These are phyloP conservation scores for Draba incana DNA, from an alignment of 345 rosid species.

Conservation along the genomic window DNA sequence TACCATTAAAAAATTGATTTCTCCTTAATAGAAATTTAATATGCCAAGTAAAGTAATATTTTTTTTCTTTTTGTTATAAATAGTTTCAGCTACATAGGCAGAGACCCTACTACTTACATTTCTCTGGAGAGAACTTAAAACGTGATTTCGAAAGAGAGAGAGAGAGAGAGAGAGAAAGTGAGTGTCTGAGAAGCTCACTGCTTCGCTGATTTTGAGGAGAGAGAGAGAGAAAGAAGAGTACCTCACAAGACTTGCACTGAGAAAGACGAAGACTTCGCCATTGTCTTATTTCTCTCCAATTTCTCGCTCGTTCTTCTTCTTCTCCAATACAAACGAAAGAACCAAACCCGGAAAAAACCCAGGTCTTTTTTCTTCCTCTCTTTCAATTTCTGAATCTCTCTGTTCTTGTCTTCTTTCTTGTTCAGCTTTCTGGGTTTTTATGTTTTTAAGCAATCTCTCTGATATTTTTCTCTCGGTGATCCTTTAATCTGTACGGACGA, in stretches of 20 bases:
- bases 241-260: conserved; percentile 44
- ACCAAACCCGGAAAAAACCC: conserved; percentile 25
- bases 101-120: conserved; percentile 30
- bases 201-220: conserved; percentile 48
- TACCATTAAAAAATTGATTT: neutral
- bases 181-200: conserved; percentile 38
- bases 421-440: conserved; percentile 7
- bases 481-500: conserved; percentile 13
- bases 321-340: conserved; percentile 1
- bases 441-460: conserved; percentile 7
- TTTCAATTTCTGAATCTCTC: neutral
- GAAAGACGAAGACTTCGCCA: conserved; percentile 22
- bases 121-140: conserved; percentile 36
- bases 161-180: conserved; percentile 24
- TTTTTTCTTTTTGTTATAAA: neutral
- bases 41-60: conserved; percentile 28
- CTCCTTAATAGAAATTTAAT: neutral
- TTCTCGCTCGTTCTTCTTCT: conserved; percentile 18
- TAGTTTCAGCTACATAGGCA: conserved; percentile 8
- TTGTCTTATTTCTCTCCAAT: conserved; percentile 25
- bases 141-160: conserved; percentile 39
- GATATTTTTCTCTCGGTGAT: conserved; percentile 12
- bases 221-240: conserved; percentile 43
- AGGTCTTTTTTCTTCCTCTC: conserved; percentile 21
- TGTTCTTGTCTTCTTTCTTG: neutral